Evolutionary conservation across 192 early-diverging fungal genomes (phyloP).

Genomic region (Coemansia sp.): DNA sequence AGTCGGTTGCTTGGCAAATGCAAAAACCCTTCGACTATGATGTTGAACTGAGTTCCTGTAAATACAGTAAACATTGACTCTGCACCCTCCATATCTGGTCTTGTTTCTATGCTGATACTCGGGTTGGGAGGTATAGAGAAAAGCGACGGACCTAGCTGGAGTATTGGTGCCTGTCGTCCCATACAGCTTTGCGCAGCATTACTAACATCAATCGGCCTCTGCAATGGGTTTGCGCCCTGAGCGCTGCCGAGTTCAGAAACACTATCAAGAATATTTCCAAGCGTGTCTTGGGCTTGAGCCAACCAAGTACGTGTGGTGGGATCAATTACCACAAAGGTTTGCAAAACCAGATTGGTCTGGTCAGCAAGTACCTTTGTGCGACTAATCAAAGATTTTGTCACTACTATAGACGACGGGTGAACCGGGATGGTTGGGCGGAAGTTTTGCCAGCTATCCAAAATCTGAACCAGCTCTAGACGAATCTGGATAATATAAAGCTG

Average conservation of each 20-base stretch:
- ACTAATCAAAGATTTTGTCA: constrained; percentile 8
- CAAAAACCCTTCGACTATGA: constrained; percentile 42
- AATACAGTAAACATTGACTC: constrained; percentile 14
- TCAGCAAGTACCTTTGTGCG: constrained; percentile 8
- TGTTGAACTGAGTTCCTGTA: constrained; percentile 40
- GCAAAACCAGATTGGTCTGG: constrained; percentile 12
- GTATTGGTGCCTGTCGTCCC: not conserved
- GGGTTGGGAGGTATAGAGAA: constrained; percentile 23
- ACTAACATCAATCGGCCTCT: not conserved
- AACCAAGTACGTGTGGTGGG: constrained; percentile 18
- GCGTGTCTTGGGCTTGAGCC: not conserved
- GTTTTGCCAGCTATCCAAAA: constrained; percentile 13
- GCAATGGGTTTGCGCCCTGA: not conserved
- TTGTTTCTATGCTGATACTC: constrained; percentile 26
- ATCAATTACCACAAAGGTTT: constrained; percentile 16
- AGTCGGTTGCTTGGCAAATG: constrained; percentile 9
- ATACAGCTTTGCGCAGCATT: not conserved
- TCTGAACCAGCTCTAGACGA: constrained; percentile 14
- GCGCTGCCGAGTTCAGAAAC: not conserved
- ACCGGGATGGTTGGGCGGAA: not conserved
- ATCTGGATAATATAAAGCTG: constrained; percentile 39
- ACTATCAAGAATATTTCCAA: not conserved
- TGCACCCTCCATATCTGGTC: constrained; percentile 19
- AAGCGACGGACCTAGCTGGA: constrained; percentile 23
- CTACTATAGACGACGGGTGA: constrained; percentile 8